Evolutionary conservation across 441 rosid genomes (phyloP).

Genomic region (Bocquillonia castaneifolia): DNA sequence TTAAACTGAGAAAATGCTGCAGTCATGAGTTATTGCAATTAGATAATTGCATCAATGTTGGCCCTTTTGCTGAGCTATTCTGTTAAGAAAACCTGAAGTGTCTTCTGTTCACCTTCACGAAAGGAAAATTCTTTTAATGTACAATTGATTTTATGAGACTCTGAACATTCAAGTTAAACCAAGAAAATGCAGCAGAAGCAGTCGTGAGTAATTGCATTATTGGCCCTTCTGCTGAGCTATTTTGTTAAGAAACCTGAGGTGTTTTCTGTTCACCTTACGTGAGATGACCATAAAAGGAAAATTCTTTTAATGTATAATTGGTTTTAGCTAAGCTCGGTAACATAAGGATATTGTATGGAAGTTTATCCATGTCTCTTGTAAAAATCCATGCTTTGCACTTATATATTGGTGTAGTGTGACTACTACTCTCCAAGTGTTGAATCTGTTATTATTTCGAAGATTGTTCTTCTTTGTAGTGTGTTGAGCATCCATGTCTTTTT

Average conservation of each 20-base stretch:
- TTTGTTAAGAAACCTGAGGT: no score
- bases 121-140: no score
- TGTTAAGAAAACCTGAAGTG: background rate
- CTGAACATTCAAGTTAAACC: no score
- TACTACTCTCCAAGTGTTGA: background rate
- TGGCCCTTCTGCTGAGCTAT: no score
- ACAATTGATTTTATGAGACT: no score
- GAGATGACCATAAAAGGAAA: no score
- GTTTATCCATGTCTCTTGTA: background rate
- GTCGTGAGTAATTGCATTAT: no score
- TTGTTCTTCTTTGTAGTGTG: background rate
- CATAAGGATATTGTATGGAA: background rate
- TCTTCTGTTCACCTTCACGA: no score
- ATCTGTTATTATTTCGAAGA: background rate
- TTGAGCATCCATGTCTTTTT: background rate
- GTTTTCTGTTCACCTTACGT: no score
- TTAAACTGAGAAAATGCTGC: background rate
- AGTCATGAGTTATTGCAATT: background rate
- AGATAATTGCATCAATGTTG: background rate
- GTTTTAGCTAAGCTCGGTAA: no score
- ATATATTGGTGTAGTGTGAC: conserved; percentile 1
- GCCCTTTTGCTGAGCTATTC: background rate
- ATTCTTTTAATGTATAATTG: no score
- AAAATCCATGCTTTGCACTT: background rate
- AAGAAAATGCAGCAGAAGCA: no score